These are phyloP conservation scores for Scedosporium aurantiacum DNA, from an alignment of 2,329 filamentous ascomycete genomes.

Conservation along the genomic window DNA sequence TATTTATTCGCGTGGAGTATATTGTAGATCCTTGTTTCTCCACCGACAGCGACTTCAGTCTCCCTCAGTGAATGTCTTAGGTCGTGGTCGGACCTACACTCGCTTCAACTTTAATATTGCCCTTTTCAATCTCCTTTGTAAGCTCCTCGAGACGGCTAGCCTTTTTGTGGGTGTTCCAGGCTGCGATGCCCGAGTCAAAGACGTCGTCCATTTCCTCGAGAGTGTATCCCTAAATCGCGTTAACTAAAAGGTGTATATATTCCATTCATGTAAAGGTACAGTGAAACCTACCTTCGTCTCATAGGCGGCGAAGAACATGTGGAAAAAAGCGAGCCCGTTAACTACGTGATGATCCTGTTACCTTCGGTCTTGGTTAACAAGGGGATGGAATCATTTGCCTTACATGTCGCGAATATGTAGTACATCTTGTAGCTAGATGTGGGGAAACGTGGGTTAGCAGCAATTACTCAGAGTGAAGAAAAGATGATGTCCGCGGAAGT, in stretches of 20 bases:
- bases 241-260: neutral
- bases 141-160: constrained; percentile 34
- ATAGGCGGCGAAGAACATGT: constrained; percentile 52
- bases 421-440: constrained; percentile 46
- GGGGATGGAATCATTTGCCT: neutral
- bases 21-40: too few species aligned
- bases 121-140: constrained; percentile 35
- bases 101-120: constrained; percentile 25
- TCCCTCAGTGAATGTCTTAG: too few species aligned
- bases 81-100: too few species aligned
- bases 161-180: constrained; percentile 41
- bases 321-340: constrained; percentile 55
- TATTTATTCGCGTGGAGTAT: too few species aligned
- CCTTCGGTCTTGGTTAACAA: neutral
- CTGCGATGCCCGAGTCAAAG: constrained; percentile 48
- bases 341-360: constrained; percentile 20
- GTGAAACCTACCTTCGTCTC: constrained; percentile 41
- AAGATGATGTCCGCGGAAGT: too few species aligned
- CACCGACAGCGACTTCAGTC: too few species aligned
- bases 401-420: constrained; percentile 59
- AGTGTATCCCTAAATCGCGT: constrained; percentile 41
- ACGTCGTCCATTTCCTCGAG: constrained; percentile 69
- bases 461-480: too few species aligned
- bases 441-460: neutral
- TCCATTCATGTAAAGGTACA: too few species aligned